Conservation (phyloP, 2,329 filamentous ascomycete genomes). For the Polychaeton citri region DNA sequence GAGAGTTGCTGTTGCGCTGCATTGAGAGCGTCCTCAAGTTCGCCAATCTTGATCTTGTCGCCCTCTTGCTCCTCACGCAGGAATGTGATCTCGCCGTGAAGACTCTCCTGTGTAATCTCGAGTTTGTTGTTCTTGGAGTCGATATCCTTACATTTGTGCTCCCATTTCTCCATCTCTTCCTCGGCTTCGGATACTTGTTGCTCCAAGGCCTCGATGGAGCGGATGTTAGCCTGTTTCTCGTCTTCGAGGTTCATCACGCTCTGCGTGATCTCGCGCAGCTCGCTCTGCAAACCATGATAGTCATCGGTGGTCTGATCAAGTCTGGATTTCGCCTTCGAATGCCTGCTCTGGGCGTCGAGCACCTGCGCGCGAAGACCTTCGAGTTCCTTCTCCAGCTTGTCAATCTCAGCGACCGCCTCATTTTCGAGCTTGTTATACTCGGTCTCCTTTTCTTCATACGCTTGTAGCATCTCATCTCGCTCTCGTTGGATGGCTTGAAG, state of each 20-base stretch:
- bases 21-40: slow-evolving; percentile 72
- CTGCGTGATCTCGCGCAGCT: slow-evolving; percentile 86
- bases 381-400: slow-evolving; percentile 31
- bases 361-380: slow-evolving; percentile 23
- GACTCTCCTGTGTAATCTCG: slow-evolving; percentile 81
- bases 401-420: slow-evolving; percentile 47
- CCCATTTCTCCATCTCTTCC: slow-evolving; percentile 72
- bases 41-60: slow-evolving; percentile 95
- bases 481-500: slow-evolving; percentile 67
- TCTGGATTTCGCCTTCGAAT: slow-evolving; percentile 49
- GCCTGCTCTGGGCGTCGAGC: slow-evolving; percentile 36
- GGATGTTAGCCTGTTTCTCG: slow-evolving; percentile 66
- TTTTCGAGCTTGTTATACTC: slow-evolving; percentile 39
- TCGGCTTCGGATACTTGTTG: slow-evolving; percentile 72
- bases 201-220: slow-evolving; percentile 70
- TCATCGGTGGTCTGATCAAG: slow-evolving; percentile 69
- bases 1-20: slow-evolving; percentile 66
- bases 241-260: slow-evolving; percentile 78
- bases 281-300: slow-evolving; percentile 78
- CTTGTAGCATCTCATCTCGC: slow-evolving; percentile 69
- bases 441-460: slow-evolving; percentile 52
- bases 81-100: slow-evolving; percentile 87
- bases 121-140: slow-evolving; percentile 81
- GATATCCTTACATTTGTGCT: slow-evolving; percentile 69
- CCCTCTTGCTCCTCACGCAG: slow-evolving; percentile 90